Evolutionary conservation across 75 land plant genomes (phyloP).

Genomic region (Pinus tabuliformis): DNA sequence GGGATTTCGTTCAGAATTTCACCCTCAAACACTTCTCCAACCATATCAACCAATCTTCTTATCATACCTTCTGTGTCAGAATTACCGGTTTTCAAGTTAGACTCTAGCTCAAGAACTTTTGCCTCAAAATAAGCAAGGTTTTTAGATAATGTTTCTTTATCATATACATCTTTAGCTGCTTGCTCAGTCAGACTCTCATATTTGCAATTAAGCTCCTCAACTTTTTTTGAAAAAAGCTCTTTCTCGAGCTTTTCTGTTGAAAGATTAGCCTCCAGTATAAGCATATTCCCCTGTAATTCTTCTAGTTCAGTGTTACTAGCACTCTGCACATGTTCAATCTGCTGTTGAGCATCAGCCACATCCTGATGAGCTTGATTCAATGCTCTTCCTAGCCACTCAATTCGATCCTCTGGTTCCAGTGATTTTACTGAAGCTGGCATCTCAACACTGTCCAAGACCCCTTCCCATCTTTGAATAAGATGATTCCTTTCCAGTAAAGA

Average conservation of each 20-base stretch:
- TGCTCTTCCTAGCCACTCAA: slow-evolving; percentile 70
- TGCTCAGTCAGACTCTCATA: slow-evolving; percentile 25
- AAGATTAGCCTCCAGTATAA: slow-evolving; percentile 32
- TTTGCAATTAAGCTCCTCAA: slow-evolving; percentile 35
- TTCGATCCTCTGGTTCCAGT: slow-evolving; percentile 66
- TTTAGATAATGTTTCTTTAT: slow-evolving; percentile 24
- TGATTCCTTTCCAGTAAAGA: slow-evolving; percentile 74
- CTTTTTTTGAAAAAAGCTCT: slow-evolving; percentile 26
- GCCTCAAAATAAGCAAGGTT: slow-evolving; percentile 35
- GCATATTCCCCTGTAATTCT: slow-evolving; percentile 32
- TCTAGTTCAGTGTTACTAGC: slow-evolving; percentile 43
- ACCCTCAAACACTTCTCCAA: slow-evolving; percentile 29
- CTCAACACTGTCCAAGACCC: slow-evolving; percentile 46
- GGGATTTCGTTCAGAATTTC: slow-evolving; percentile 13
- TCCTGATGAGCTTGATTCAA: slow-evolving; percentile 44
- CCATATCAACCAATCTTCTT: slow-evolving; percentile 26
- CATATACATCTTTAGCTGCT: slow-evolving; percentile 19
- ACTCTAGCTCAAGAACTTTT: slow-evolving; percentile 22
- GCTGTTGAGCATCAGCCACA: slow-evolving; percentile 30
- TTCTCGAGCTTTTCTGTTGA: slow-evolving; percentile 37
- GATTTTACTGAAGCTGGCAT: slow-evolving; percentile 50
- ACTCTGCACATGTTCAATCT: slow-evolving; percentile 42
- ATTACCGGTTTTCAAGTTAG: not conserved
- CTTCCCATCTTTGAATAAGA: slow-evolving; percentile 75
- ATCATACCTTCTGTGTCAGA: slow-evolving; percentile 32